Conservation (phyloP, 257 asterid species). For the Cruciata laevipes region DNA sequence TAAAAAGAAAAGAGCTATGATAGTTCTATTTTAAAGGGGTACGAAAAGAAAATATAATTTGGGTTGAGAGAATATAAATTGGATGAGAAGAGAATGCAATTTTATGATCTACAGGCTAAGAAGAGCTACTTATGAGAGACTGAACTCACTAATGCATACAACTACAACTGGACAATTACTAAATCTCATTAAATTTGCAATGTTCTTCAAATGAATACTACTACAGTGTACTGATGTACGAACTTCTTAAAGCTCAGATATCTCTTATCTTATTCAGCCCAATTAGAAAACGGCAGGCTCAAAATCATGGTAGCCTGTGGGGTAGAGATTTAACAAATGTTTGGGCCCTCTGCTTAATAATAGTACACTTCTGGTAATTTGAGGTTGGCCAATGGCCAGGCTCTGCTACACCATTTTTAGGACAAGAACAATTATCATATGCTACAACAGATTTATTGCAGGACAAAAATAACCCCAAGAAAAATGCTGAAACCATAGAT, state of each 20-base stretch:
- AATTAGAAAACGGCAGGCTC: not conserved
- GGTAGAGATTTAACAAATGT: not conserved
- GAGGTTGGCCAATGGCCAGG: not conserved
- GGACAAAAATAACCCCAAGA: not conserved
- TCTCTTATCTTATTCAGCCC: not conserved
- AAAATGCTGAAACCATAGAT: not conserved
- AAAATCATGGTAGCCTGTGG: not conserved
- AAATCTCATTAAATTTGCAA: not conserved
- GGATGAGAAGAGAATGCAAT: too few species aligned
- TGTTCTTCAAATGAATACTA: too few species aligned
- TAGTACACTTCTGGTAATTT: not conserved
- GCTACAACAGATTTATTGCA: not conserved
- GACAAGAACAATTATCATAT: not conserved
- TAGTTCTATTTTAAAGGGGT: too few species aligned
- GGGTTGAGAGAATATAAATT: too few species aligned
- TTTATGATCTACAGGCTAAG: too few species aligned
- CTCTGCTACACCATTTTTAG: not conserved
- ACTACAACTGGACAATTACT: too few species aligned
- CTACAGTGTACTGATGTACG: not conserved
- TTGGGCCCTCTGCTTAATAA: not conserved
- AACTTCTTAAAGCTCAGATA: not conserved
- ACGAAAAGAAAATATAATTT: too few species aligned
- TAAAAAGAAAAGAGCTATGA: too few species aligned
- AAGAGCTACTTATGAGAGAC: too few species aligned
- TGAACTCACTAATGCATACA: too few species aligned